These are phyloP conservation scores for Lachnellula hyalina DNA, from an alignment of 2,329 filamentous ascomycete species.

Conservation along the genomic window DNA sequence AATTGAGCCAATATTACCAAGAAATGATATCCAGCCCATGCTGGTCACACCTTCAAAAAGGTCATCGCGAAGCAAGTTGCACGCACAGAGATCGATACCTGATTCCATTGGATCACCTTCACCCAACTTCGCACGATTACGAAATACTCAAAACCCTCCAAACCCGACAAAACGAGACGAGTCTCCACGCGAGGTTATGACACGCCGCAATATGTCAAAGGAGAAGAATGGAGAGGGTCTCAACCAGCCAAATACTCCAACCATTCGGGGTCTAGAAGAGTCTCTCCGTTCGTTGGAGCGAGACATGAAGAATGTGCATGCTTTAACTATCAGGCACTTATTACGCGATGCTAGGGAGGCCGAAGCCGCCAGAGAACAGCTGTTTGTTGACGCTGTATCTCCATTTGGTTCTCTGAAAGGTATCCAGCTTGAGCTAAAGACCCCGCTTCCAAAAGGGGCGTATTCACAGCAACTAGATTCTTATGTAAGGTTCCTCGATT, in stretches of 20 bases:
- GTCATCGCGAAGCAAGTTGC: not conserved
- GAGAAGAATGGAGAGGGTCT: not conserved
- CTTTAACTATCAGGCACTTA: conserved; percentile 12
- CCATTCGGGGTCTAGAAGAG: conserved; percentile 1
- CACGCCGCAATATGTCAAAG: not conserved
- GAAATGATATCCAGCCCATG: not conserved
- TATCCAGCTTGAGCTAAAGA: conserved; percentile 4
- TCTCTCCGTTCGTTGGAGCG: conserved; percentile 7
- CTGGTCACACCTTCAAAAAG: not conserved
- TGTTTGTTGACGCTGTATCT: conserved; percentile 14
- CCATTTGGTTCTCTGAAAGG: conserved; percentile 19
- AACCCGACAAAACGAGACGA: not conserved
- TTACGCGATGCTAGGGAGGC: conserved; percentile 13
- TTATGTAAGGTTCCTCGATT: conserved; percentile 7
- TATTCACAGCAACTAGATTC: conserved; percentile 3
- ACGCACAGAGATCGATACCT: not conserved
- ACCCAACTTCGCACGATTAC: not conserved
- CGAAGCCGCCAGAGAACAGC: not conserved
- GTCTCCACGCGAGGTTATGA: conserved; percentile 1
- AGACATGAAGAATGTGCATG: conserved; percentile 15
- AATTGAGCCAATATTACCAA: not conserved
- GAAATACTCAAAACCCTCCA: not conserved
- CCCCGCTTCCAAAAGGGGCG: conserved; percentile 1
- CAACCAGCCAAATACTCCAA: not conserved
- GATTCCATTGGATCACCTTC: not conserved